Base-by-base conservation (phyloP, 495 filamentous ascomycete species). In the Neurospora sp. region DNA sequence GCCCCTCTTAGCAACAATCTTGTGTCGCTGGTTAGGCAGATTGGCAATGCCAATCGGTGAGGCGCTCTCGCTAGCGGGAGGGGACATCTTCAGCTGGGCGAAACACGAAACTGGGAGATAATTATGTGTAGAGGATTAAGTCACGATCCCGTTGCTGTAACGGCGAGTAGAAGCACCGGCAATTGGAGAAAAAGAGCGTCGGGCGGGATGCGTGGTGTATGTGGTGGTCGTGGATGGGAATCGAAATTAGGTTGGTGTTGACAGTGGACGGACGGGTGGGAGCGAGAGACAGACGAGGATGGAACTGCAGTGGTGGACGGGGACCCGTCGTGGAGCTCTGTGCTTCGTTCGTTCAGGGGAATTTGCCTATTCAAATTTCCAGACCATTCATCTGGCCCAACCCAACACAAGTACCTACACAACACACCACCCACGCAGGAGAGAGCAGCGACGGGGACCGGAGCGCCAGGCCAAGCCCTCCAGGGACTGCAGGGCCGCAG, bases 31-130 rank as follows among this genome's bases (percentile, higher is more conserved):
- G 87, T 97, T 97, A 78, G 96, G 94, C 81, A 97, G 87, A 87
- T 99, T 99, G 89, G 96, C 96, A 92, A 99, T 98, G 88, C 95
- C 95, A 92, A 98, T 98, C 79, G 93, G 94, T 80, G 93, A 92
- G 75, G 92, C 91, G 82, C 92, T 92, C 84, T 97, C 94, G 77
- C 90, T 90, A 80, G 91, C 90, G 79, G 90, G 84, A 76, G 88
- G 87, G 81, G 91, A 88, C 92, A 95, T 95, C 83, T 82, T 90
- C 85, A 75, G 69, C 74, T 72, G 76, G 40, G 7, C 41, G 70
- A 74, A 41, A 70, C 72, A 72, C 69, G 70, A 62, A 75, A 66
- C 46, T 69, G 46, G 46, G 69, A 46, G 42, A 72, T 70, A 54
- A 60, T 62, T 41, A 71, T 74, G 72, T 70, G 73, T 31, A 74